Conservation (phyloP, 331 rosid species). For the Saraca asoca region DNA sequence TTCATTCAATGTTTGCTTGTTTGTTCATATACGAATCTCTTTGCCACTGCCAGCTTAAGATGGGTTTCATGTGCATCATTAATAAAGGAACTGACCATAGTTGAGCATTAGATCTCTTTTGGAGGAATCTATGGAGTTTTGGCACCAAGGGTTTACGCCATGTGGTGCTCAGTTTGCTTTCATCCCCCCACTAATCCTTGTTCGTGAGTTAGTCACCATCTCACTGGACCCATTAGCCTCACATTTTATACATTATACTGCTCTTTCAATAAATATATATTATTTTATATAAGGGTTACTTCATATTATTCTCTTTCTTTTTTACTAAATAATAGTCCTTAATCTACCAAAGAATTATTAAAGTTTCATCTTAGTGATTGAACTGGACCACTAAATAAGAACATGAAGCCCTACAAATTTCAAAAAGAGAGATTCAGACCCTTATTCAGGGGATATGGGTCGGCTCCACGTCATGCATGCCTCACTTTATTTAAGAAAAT, state of each 20-base stretch:
- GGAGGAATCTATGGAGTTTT: constrained; percentile 32
- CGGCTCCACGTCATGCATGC: constrained; percentile 62
- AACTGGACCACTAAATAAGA: constrained; percentile 63
- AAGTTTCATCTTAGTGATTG: constrained; percentile 63
- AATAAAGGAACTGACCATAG: constrained; percentile 26
- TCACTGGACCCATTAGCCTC: constrained; percentile 57
- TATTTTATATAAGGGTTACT: constrained; percentile 21
- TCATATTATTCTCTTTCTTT: constrained; percentile 39
- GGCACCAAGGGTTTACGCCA: constrained; percentile 30
- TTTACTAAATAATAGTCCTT: too few species aligned
- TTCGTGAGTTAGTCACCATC: constrained; percentile 54
- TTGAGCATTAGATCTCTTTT: constrained; percentile 28
- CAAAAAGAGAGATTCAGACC: constrained; percentile 51
- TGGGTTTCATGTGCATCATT: constrained; percentile 47
- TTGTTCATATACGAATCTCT: constrained; percentile 22
- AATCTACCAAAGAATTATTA: too few species aligned
- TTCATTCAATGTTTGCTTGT: constrained; percentile 6
- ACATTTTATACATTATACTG: constrained; percentile 45
- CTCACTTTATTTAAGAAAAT: constrained; percentile 37
- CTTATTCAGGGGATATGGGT: constrained; percentile 60
- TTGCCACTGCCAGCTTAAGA: constrained; percentile 42
- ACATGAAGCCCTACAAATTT: constrained; percentile 66
- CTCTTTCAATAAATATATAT: too few species aligned
- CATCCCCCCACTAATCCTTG: constrained; percentile 35
- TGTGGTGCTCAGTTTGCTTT: constrained; percentile 36